Evolutionary conservation across 176 grass and related monocot genomes (phyloP).

Genomic region (Bothriochloa decipiens): DNA sequence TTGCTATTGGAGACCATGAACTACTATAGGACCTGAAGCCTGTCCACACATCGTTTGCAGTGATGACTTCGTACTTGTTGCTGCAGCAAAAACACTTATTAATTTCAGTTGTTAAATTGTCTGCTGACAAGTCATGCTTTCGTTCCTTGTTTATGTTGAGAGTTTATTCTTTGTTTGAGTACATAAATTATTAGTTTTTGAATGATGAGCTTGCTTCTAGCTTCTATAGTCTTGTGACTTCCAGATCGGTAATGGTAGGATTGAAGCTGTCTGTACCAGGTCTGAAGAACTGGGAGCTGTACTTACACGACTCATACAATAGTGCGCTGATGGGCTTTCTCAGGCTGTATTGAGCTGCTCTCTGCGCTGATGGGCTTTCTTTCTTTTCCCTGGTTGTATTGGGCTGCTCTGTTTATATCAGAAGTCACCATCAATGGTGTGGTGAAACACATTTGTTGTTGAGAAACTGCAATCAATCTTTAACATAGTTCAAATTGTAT

Average conservation of each 20-base stretch:
- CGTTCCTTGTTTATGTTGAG: not conserved
- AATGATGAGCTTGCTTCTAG: slow-evolving; percentile 18
- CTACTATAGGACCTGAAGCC: not conserved
- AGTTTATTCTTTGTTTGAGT: not conserved
- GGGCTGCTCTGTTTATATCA: not conserved
- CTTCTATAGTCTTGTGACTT: not conserved
- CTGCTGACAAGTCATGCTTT: not conserved
- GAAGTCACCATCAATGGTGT: not conserved
- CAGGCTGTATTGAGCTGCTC: not conserved
- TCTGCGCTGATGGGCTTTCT: not conserved
- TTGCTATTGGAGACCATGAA: not conserved
- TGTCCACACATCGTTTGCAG: not conserved
- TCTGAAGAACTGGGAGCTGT: not conserved
- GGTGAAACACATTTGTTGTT: not conserved
- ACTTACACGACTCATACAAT: not conserved
- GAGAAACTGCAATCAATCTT: not conserved
- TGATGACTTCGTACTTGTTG: not conserved
- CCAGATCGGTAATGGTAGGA: not conserved
- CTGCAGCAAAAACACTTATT: not conserved
- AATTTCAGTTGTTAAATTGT: not conserved
- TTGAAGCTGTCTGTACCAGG: not conserved
- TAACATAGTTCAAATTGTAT: not conserved
- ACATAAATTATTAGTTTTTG: slow-evolving; percentile 6
- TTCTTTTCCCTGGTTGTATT: not conserved
- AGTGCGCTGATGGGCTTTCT: not conserved